Base-by-base conservation (phyloP, 2,329 filamentous ascomycete species). In the Lachnum nothofagi region DNA sequence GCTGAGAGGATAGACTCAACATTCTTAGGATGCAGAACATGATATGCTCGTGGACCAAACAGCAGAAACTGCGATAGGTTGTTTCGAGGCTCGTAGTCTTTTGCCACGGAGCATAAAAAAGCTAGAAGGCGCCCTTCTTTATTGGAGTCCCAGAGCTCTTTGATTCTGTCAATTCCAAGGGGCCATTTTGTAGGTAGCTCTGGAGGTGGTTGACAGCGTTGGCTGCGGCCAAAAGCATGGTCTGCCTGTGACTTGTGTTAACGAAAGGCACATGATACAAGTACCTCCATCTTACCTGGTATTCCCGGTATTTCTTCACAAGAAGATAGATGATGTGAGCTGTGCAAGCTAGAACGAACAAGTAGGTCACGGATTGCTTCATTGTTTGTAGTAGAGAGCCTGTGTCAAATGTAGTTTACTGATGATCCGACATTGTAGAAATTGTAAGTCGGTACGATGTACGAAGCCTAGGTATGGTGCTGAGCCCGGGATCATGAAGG, bases 141-240 rank as follows among this genome's bases (percentile, higher is more conserved):
- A 48, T 64, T 62, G 19, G 62, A 57, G 14, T 60, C 48, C 50
- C 40, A 53, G 42, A 64, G 51, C 34, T 63, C 51, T 37, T 60
- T 59, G 37, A 65, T 57, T 22, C 63, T 54, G 45, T 68, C 65
- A 31, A 68, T 57, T 4, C 64, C 65, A 4, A 69, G 52, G n/a
- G 63, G 65, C 64, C 60, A 65, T 59, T 48, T 58, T 29, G 63
- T 63, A 25, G 61, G 54, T 16, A 68, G 52, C 40, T 63, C 59
- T 14, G 63, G 65, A 37, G 65, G 65, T 27, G 60, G 55, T 42
- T 63, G 50, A 48, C 66, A 67, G 6, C 60, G 54, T 46, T 60
- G 54, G 23, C 42, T 34, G 9, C 52, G 58, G 16, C 52, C 55
- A 20, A 63, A 40, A 17, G 47, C 47, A 23, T 49, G 42, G 23